Conservation (phyloP, 257 asterid species). For the Lantana camara region DNA sequence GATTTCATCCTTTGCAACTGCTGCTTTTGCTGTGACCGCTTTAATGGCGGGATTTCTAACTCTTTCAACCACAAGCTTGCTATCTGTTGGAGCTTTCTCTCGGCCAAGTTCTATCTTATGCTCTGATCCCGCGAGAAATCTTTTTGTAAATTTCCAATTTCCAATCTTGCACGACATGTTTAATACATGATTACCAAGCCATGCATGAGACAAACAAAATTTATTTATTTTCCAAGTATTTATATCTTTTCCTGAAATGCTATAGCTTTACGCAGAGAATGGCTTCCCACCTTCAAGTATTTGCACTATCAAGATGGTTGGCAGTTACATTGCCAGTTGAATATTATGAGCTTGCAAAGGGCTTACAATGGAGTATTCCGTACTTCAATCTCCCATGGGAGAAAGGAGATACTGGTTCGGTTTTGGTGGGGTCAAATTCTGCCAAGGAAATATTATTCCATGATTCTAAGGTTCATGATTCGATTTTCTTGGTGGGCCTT, state of each 20-base stretch:
- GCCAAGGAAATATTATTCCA: conserved; percentile 45
- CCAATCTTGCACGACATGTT: too few species aligned
- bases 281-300: conserved; percentile 83
- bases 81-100: conserved; percentile 67
- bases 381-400: conserved; percentile 95
- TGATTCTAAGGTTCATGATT: conserved; percentile 38
- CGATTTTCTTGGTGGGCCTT: conserved; percentile 39
- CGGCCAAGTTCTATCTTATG: conserved; percentile 50
- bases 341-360: conserved; percentile 79
- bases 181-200: too few species aligned
- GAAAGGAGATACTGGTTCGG: conserved; percentile 29
- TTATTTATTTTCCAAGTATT: too few species aligned
- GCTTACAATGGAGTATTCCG: conserved; percentile 90
- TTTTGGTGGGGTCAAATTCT: conserved; percentile 60
- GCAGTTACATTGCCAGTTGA: conserved; percentile 79
- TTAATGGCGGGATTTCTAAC: conserved; percentile 71
- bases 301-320: conserved; percentile 79
- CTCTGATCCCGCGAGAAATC: conserved; percentile 74
- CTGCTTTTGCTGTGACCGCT: conserved; percentile 69
- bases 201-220: background rate
- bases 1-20: conserved; percentile 67
- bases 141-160: conserved; percentile 60
- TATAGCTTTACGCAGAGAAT: conserved; percentile 61
- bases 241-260: conserved; percentile 11
- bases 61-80: conserved; percentile 77